A percentile compares a stretch with the other conserved stretches of the same genome.
These are phyloP conservation scores for Teratosphaeria pseudoeucalypti DNA, from an alignment of 2,329 filamentous ascomycete species.

Conservation along the genomic window DNA sequence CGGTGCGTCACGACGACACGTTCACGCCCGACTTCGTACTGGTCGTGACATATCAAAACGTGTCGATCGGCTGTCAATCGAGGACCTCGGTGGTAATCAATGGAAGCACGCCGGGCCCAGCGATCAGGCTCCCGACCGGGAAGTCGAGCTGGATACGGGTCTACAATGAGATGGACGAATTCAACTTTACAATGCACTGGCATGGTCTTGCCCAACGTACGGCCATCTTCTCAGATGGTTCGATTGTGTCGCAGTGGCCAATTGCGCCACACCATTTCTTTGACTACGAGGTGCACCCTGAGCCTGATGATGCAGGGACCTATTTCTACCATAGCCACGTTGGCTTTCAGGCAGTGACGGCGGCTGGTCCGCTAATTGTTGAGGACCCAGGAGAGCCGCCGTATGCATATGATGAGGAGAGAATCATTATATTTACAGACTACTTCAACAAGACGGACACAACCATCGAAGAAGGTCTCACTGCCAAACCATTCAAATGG, in stretches of 20 bases:
- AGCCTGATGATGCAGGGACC: constrained; percentile 46
- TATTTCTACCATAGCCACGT: constrained; percentile 63
- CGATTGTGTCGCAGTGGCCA: constrained; percentile 55
- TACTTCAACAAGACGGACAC: constrained; percentile 46
- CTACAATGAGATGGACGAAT: constrained; percentile 45
- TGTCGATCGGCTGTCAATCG: constrained; percentile 36
- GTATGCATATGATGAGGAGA: constrained; percentile 54
- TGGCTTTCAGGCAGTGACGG: constrained; percentile 50
- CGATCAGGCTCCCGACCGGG: constrained; percentile 37
- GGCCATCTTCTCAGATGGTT: constrained; percentile 55
- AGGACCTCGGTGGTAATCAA: constrained; percentile 43
- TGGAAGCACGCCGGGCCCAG: constrained; percentile 43
- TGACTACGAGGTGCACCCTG: constrained; percentile 53
- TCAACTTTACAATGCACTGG: constrained; percentile 57
- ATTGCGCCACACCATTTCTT: constrained; percentile 53
- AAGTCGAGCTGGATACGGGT: constrained; percentile 46
- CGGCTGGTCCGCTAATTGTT: constrained; percentile 49
- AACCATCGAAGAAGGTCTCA: constrained; percentile 41
- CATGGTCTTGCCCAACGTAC: constrained; percentile 52
- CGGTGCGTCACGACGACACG: constrained; percentile 11
- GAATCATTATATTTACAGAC: constrained; percentile 46
- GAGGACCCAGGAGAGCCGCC: constrained; percentile 38
- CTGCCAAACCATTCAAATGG: constrained; percentile 43
- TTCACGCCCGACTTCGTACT: constrained; percentile 39
- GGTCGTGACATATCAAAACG: constrained; percentile 33